Percentiles rank a stretch among this genome's conserved stretches.
These are phyloP conservation scores for Pythium dissotocum DNA, from an alignment of 352 stramenopile genomes.

Conservation along the genomic window DNA sequence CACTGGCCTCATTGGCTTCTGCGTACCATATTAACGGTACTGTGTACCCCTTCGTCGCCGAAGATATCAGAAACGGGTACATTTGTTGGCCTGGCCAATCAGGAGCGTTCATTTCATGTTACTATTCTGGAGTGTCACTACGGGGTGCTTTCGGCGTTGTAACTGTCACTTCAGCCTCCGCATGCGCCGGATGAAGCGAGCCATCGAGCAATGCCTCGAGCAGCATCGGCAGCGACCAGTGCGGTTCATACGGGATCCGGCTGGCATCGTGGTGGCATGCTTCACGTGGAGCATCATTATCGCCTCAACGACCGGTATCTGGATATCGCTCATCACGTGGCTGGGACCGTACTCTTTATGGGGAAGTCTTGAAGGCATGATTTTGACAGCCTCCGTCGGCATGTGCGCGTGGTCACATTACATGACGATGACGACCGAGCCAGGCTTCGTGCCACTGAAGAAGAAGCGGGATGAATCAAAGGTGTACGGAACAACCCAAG, in stretches of 20 bases:
- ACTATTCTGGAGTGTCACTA: background rate
- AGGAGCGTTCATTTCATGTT: background rate
- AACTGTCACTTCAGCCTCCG: background rate
- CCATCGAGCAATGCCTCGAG: constrained; percentile 14
- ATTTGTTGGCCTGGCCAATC: background rate
- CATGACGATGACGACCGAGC: constrained; percentile 76
- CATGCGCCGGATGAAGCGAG: constrained; percentile 8
- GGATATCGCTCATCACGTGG: constrained; percentile 55
- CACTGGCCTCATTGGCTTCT: constrained; percentile 5
- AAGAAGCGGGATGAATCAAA: background rate
- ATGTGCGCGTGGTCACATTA: constrained; percentile 79
- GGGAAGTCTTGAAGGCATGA: constrained; percentile 42
- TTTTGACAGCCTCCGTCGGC: constrained; percentile 53
- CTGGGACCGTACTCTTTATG: constrained; percentile 52
- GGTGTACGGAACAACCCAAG: background rate
- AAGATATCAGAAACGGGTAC: background rate
- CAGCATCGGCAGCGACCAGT: constrained; percentile 20
- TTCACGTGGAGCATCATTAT: constrained; percentile 64
- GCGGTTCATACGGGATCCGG: constrained; percentile 70
- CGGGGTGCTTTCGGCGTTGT: background rate
- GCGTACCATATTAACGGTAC: constrained; percentile 5
- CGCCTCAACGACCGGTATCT: constrained; percentile 42
- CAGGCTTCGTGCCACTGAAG: constrained; percentile 55
- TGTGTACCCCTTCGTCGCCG: background rate
- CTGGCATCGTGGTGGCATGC: constrained; percentile 58